Base-by-base conservation (phyloP, 805 yeast genomes). In the Candida argentea region DNA sequence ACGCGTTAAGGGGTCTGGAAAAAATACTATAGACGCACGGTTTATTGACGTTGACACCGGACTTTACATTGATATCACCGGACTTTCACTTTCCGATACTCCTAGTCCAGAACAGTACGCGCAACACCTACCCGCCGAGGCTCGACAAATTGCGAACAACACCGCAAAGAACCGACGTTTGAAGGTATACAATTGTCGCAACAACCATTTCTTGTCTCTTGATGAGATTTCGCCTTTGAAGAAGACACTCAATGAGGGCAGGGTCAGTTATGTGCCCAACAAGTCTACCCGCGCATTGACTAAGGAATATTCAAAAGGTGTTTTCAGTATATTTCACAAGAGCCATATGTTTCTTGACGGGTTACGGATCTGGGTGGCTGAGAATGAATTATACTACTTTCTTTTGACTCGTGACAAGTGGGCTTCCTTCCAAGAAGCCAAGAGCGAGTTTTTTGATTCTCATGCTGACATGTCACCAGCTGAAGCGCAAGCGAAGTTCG, bases 11-110 rank as follows among this genome's bases (percentile, higher is more conserved):
- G 81, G 76, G 1, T 75, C 70, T 40, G 80, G 79, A 1, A 44
- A 50, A 33, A 70, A 70, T 40, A 62, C 62, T 25, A 70, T 70
- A 28, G 76, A 71, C 43, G 76, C 75, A 1, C 46, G 76, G 14
- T 63, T 67, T 36, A 62, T 70, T 15, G 76, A 70, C 37, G 48
- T 65, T 5, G 61, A 58, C 27, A 60, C 72, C 5, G 67, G 67
- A 0, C 37, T 52, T 22, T 61, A 59, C 33, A 52, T 61, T 17
- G 67, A 61, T 34, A 62, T 52, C 24, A 61, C 67, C 2, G 67
- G 54, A 0, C 41, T 61, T 24, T 57, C 67, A 2, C 34, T 57
- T 6, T 39, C 60, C 8, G 35, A 43, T 16, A 45, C 52, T 4
- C 27, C 28, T 11, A 33, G 50, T 8, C 61, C 61, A 1, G 23